These are phyloP conservation scores for Zychaea mexicana DNA, from an alignment of 371 early-diverging fungal genomes.

Conservation along the genomic window DNA sequence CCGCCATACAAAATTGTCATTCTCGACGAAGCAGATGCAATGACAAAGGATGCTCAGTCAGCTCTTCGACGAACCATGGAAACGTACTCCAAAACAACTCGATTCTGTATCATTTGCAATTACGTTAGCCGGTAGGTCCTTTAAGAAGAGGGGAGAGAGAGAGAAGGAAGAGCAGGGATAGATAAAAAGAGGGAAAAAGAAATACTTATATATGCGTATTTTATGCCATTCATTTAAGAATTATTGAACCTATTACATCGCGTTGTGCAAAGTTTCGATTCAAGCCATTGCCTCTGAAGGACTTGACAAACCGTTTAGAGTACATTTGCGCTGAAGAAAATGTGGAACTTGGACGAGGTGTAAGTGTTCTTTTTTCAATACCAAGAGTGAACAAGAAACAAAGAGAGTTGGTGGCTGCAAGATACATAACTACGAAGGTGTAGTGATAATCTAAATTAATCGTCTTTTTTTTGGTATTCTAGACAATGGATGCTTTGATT, in stretches of 20 bases:
- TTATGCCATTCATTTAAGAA: conserved; percentile 49
- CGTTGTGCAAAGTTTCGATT: conserved; percentile 98
- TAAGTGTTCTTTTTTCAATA: conserved; percentile 14
- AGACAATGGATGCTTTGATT: conserved; percentile 78
- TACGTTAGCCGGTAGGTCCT: conserved; percentile 84
- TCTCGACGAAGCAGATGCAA: conserved; percentile 99
- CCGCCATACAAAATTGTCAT: conserved; percentile 97
- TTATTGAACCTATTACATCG: conserved; percentile 95
- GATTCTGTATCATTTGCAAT: conserved; percentile 94
- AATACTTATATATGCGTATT: not conserved
- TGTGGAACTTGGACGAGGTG: conserved; percentile 54
- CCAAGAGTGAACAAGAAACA: not conserved
- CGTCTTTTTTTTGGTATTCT: conserved; percentile 13
- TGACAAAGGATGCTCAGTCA: conserved; percentile 98
- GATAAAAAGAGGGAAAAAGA: not conserved
- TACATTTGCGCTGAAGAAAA: conserved; percentile 73
- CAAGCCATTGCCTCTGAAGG: conserved; percentile 70
- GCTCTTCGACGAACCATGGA: conserved; percentile 99
- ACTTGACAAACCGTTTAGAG: conserved; percentile 58
- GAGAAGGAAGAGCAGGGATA: not conserved
- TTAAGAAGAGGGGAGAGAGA: too few relatives aligned
- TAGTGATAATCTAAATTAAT: not conserved
- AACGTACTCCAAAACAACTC: conserved; percentile 91
- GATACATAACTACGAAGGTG: not conserved
- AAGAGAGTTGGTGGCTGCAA: not conserved